Evolutionary conservation across 352 stramenopile species (phyloP), one percentile per base, ranked within the genome.

Genomic region (Phytophthora vignae): DNA sequence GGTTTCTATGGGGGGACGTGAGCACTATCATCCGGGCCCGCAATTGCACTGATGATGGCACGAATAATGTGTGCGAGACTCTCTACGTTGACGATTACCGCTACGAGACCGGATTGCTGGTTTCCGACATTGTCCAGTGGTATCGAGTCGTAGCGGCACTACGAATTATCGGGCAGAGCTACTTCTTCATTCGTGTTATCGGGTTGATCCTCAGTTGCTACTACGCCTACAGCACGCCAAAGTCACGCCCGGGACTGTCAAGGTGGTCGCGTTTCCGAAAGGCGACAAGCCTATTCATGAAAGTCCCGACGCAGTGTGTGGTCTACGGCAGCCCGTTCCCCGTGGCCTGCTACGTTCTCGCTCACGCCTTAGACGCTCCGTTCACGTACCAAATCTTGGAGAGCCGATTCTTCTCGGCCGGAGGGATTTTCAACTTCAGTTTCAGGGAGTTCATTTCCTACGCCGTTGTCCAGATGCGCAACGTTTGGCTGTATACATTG

Each of bases 321-420:
- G 65, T 87, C 25, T 86, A 79, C 48, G 79, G 79, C 15, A 81
- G 76, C 25, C 58, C 60, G 0, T 73, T 87, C 29, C 82, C 82
- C 0, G 74, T 86, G 6, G 12, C 71, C 2, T 79, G 69, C 63
- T 90, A 87, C 66, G 57, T 73, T 0, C 12, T 81, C 1, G 79
- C 82, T 0, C 79, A 90, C 46, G 27, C 74, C 8, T 69, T 85
- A 8, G 82, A 90, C 50, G 76, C 75, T 12, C 59, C 73, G 0
- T 64, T 77, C 11, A 66, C 71, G 3, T 85, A 86, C 64, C 29
- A 74, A n/a, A 22, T 83, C 0, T 55, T 81, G 0, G 60, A 73
- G 19, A 42, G 56, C 3, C 59, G 66, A 0, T 85, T 82, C 49
- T 67, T 61, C 5, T 66, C 77, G 0, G 11, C 64, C 7, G 40